Conservation (phyloP, 2,329 filamentous ascomycete genomes). For the Colletotrichum euphorbiae region DNA sequence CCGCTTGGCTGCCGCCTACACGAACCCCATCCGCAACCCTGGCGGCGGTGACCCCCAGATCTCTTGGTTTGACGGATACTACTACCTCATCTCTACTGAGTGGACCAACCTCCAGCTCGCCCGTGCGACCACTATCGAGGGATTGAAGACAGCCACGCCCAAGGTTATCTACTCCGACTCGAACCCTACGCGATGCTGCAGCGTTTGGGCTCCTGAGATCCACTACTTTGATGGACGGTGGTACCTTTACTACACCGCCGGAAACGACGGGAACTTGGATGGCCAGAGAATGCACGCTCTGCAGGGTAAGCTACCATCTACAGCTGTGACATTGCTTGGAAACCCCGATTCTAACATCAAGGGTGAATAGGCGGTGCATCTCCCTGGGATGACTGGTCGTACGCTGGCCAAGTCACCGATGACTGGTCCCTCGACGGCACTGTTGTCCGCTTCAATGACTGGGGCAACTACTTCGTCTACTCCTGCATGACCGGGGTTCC, state of each 20-base stretch:
- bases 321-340: background rate
- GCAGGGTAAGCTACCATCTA: conserved; percentile 52
- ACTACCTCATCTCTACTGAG: conserved; percentile 68
- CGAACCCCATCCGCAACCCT: conserved; percentile 63
- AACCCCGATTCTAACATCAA: background rate
- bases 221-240: conserved; percentile 61
- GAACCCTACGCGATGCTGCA: conserved; percentile 61
- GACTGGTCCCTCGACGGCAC: conserved; percentile 67
- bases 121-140: conserved; percentile 64
- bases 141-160: conserved; percentile 64
- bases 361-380: conserved; percentile 57
- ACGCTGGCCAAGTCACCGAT: conserved; percentile 58
- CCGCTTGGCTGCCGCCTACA: conserved; percentile 51
- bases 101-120: conserved; percentile 68
- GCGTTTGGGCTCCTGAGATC: conserved; percentile 69
- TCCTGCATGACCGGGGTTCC: conserved; percentile 61
- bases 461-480: conserved; percentile 64
- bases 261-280: conserved; percentile 57
- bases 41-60: conserved; percentile 66
- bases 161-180: conserved; percentile 63
- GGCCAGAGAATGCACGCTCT: conserved; percentile 65
- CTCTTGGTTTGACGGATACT: conserved; percentile 63
- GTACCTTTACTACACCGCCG: conserved; percentile 70
- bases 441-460: conserved; percentile 59
- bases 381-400: conserved; percentile 64